A percentile compares a stretch with the other conserved stretches of the same genome.
Evolutionary conservation across 23 red algal genomes (phyloP).

Genomic region (Gracilariopsis chorda): DNA sequence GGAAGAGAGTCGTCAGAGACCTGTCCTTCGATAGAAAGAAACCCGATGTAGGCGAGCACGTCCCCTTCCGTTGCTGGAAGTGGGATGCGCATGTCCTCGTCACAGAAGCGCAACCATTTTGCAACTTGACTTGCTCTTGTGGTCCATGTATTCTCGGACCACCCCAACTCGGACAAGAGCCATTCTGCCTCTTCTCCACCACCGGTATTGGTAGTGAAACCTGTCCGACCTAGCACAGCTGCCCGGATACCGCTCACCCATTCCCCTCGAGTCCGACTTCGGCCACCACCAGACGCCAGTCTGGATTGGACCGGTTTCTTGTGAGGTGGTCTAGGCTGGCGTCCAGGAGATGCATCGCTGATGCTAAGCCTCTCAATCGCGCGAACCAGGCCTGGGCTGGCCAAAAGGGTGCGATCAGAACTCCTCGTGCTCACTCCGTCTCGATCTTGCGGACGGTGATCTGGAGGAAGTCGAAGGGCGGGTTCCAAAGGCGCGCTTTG

Average conservation of each 20-base stretch:
- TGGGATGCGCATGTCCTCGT: not conserved
- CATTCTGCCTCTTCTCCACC: not conserved
- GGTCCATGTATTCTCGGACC: not conserved
- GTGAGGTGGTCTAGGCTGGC: not conserved
- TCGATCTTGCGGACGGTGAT: not conserved
- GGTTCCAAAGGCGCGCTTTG: not conserved
- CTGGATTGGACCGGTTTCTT: not conserved
- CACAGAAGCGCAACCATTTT: not conserved
- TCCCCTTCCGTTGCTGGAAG: slow-evolving; percentile 3
- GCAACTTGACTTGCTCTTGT: not conserved
- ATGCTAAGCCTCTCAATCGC: not conserved
- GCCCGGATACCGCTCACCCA: not conserved
- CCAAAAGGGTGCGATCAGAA: not conserved
- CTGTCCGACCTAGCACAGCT: not conserved
- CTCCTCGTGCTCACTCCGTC: not conserved
- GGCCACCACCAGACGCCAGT: not conserved
- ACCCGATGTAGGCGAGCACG: not conserved
- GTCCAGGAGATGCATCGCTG: not conserved
- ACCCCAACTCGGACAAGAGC: not conserved
- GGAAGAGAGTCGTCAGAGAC: not conserved
- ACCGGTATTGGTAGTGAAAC: not conserved
- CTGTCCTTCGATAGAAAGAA: not conserved
- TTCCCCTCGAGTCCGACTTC: not conserved
- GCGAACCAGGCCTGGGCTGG: not conserved
- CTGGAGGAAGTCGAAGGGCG: not conserved